Conservation (phyloP, 495 filamentous ascomycete species). For the Trichoderma asperelloides region DNA sequence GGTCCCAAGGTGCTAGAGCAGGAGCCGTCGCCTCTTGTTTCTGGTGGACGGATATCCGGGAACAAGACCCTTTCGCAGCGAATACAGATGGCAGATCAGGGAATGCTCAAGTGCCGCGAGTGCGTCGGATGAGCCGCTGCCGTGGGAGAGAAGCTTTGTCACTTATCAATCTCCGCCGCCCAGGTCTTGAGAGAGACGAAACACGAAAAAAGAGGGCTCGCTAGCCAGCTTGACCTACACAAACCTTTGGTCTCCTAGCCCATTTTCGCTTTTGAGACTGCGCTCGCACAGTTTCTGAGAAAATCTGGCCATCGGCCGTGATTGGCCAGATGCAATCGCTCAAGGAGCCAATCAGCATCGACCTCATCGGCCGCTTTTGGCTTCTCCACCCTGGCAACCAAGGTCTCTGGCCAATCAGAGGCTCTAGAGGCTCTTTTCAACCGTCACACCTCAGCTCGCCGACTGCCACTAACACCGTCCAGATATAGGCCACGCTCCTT, state of each 20-base stretch:
- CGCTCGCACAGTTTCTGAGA: constrained; percentile 5
- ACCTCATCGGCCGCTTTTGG: neutral
- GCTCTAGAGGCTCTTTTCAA: neutral
- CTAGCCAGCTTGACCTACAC: neutral
- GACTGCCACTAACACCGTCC: constrained; percentile 4
- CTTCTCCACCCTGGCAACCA: constrained; percentile 2
- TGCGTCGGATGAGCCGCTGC: neutral
- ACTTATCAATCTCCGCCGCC: constrained; percentile 3
- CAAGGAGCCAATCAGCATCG: neutral
- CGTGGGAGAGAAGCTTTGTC: constrained; percentile 4
- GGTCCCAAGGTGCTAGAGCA: neutral
- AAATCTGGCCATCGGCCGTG: neutral
- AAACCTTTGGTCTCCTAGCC: neutral
- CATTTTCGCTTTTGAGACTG: neutral
- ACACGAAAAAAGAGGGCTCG: constrained; percentile 1
- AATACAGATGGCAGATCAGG: neutral
- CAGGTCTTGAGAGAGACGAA: neutral
- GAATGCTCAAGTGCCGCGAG: neutral
- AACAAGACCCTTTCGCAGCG: neutral
- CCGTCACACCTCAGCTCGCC: constrained; percentile 2
- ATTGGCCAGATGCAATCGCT: neutral
- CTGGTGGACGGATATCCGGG: neutral
- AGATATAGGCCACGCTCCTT: neutral
- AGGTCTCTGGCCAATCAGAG: constrained; percentile 4
- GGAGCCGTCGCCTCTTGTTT: neutral